These are phyloP conservation scores for Ormosia semicastrata DNA, from an alignment of 306 rosid genomes.

Conservation along the genomic window DNA sequence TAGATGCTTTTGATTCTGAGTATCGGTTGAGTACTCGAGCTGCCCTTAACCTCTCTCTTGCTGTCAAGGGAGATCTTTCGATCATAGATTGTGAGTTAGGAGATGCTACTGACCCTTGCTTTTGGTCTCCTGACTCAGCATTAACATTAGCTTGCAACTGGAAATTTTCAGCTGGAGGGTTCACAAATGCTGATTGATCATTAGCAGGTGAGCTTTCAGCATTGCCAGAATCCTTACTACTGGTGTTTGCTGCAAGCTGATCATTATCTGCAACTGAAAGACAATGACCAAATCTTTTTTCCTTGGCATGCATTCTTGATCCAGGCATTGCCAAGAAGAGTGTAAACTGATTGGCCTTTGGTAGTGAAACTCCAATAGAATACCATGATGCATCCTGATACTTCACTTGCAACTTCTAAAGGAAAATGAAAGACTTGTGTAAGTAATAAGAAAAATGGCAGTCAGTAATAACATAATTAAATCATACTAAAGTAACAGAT, in stretches of 20 bases:
- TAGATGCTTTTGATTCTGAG: conserved; percentile 55
- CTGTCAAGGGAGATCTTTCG: conserved; percentile 56
- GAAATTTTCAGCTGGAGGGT: conserved; percentile 27
- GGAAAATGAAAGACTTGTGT: conserved; percentile 33
- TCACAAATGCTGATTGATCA: conserved; percentile 20
- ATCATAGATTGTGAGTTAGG: conserved; percentile 31
- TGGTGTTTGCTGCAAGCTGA: conserved; percentile 52
- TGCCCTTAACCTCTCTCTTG: conserved; percentile 83
- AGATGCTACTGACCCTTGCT: conserved; percentile 33
- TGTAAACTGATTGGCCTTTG: conserved; percentile 41
- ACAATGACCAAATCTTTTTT: conserved; percentile 36
- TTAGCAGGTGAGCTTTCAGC: conserved; percentile 35
- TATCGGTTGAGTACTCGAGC: conserved; percentile 69
- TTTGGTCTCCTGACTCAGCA: conserved; percentile 32
- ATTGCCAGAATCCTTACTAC: conserved; percentile 42
- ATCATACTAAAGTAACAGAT: neutral
- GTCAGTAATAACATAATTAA: conserved; percentile 16
- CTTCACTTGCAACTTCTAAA: conserved; percentile 56
- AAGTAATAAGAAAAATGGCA: conserved; percentile 24
- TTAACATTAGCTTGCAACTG: conserved; percentile 37
- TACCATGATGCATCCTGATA: conserved; percentile 53
- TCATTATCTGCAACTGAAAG: conserved; percentile 65
- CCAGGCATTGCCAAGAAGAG: conserved; percentile 32
- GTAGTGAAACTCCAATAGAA: conserved; percentile 51
- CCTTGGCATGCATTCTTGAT: conserved; percentile 45